Conservation (phyloP, 306 rosid genomes). For the Casuarina equisetifolia region DNA sequence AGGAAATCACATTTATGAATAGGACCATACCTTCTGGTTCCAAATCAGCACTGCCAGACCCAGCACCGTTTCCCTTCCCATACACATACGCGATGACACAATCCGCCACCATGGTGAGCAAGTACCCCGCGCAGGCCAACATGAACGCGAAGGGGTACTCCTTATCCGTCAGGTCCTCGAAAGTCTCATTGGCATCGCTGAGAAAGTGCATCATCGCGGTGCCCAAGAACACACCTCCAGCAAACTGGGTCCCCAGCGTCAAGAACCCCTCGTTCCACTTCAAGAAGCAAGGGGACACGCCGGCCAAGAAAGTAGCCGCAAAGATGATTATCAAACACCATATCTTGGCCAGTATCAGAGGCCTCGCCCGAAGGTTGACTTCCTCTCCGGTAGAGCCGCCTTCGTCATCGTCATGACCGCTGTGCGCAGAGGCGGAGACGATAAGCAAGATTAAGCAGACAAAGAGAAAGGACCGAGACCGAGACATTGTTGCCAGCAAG, state of each 20-base stretch:
- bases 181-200: slow-evolving; percentile 61
- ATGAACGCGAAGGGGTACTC: slow-evolving; percentile 71
- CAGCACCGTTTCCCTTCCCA: slow-evolving; percentile 19
- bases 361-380: slow-evolving; percentile 41
- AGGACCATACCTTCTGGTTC: slow-evolving; percentile 44
- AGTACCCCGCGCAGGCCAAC: slow-evolving; percentile 65
- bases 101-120: slow-evolving; percentile 69
- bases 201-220: slow-evolving; percentile 85
- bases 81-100: slow-evolving; percentile 45
- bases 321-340: slow-evolving; percentile 60
- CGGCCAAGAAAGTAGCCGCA: slow-evolving; percentile 55
- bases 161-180: slow-evolving; percentile 48
- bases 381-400: background rate
- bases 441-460: slow-evolving; percentile 33
- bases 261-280: slow-evolving; percentile 73
- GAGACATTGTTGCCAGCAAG: slow-evolving; percentile 17
- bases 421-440: slow-evolving; percentile 49
- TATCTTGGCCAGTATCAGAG: slow-evolving; percentile 52
- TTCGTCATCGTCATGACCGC: slow-evolving; percentile 39
- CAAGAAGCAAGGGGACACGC: slow-evolving; percentile 60
- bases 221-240: slow-evolving; percentile 74
- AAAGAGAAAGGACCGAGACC: slow-evolving; percentile 7
- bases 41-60: slow-evolving; percentile 15
- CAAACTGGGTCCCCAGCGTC: slow-evolving; percentile 73
- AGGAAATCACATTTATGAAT: background rate